phyloP scores from a whole-genome alignment of 2,329 filamentous ascomycete species.

The Xylariaceae sp. region DNA sequence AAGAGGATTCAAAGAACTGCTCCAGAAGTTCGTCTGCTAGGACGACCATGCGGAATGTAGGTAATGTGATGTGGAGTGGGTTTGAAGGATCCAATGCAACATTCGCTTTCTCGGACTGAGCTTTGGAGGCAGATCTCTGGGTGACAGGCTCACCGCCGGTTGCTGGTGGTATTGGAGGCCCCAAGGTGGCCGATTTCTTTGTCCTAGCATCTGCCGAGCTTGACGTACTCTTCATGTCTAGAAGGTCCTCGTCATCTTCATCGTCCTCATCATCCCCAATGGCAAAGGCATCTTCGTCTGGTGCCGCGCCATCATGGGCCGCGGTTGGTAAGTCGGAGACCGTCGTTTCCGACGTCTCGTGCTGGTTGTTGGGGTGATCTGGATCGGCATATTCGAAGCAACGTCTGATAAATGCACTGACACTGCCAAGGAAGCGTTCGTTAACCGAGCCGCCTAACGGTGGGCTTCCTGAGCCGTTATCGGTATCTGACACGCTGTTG shows the following conservation, averaged over 20 bases:
- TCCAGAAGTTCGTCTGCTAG: slow-evolving; percentile 92
- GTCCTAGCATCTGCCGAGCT: slow-evolving; percentile 35
- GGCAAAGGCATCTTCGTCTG: slow-evolving; percentile 54
- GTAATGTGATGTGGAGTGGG: slow-evolving; percentile 89
- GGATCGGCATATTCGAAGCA: slow-evolving; percentile 99
- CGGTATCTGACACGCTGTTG: slow-evolving; percentile 36
- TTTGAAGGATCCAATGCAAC: slow-evolving; percentile 87
- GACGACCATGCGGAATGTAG: slow-evolving; percentile 98
- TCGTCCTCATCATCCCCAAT: slow-evolving; percentile 63
- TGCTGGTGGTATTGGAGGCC: slow-evolving; percentile 29
- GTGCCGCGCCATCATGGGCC: slow-evolving; percentile 23
- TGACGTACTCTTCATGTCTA: slow-evolving; percentile 50
- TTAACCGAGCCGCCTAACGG: slow-evolving; percentile 58
- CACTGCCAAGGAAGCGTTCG: slow-evolving; percentile 84
- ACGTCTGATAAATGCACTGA: slow-evolving; percentile 89
- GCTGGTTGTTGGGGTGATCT: slow-evolving; percentile 63
- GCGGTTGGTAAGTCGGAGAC: slow-evolving; percentile 20
- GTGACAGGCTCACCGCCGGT: slow-evolving; percentile 19
- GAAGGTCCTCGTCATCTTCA: slow-evolving; percentile 46
- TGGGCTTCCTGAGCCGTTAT: slow-evolving; percentile 35
- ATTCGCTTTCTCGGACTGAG: slow-evolving; percentile 74
- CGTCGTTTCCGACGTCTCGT: slow-evolving; percentile 28
- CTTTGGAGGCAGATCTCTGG: slow-evolving; percentile 48
- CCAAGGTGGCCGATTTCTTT: slow-evolving; percentile 40
- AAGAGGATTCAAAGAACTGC: slow-evolving; percentile 95